A percentile compares a stretch with the other conserved stretches of the same genome.
phyloP scores from a whole-genome alignment of 2,329 filamentous ascomycete species.

The Stromatinia cepivora region DNA sequence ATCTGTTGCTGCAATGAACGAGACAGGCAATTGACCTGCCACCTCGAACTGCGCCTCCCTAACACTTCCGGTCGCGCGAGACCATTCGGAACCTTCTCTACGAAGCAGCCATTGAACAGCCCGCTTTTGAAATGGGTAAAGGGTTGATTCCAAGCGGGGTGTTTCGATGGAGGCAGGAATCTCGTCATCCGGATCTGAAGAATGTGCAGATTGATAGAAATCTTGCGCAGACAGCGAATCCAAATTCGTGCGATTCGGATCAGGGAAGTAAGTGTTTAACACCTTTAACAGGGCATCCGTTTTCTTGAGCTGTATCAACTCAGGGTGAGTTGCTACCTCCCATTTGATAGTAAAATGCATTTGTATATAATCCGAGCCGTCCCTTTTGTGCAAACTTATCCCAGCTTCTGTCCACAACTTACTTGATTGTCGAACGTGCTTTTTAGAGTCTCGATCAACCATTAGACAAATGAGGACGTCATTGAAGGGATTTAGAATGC shows the following conservation, averaged over 20 bases:
- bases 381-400: conserved; percentile 29
- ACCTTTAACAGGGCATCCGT: conserved; percentile 34
- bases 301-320: conserved; percentile 28
- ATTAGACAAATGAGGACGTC: conserved; percentile 35
- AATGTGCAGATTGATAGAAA: conserved; percentile 70
- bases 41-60: not conserved
- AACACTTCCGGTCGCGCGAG: conserved; percentile 22
- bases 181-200: conserved; percentile 52
- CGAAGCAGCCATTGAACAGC: conserved; percentile 69
- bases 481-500: conserved; percentile 17
- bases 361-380: conserved; percentile 31
- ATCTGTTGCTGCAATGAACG: conserved; percentile 51
- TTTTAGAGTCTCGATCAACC: conserved; percentile 32
- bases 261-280: conserved; percentile 36
- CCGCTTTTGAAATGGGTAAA: conserved; percentile 73
- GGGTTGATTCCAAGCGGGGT: conserved; percentile 48
- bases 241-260: conserved; percentile 27
- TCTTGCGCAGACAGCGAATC: conserved; percentile 50
- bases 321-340: conserved; percentile 36
- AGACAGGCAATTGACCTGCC: conserved; percentile 34
- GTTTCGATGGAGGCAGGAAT: conserved; percentile 46
- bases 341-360: conserved; percentile 38
- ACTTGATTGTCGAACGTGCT: conserved; percentile 31
- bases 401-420: conserved; percentile 37
- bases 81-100: conserved; percentile 62